phyloP scores from a whole-genome alignment of 2,329 filamentous ascomycete species.

The Dothistroma pini region DNA sequence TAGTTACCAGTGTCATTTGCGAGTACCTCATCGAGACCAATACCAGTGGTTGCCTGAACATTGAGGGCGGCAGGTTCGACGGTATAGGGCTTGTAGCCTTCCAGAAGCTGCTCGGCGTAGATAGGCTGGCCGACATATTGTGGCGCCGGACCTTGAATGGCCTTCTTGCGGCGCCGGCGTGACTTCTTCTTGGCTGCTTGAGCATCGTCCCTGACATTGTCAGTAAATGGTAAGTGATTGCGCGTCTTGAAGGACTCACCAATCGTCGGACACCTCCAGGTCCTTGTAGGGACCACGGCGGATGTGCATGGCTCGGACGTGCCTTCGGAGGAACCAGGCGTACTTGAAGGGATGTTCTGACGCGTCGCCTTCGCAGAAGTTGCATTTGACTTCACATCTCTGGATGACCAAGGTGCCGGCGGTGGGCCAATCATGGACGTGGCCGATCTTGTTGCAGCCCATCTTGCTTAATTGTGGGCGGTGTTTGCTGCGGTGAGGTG shows the following conservation, averaged over 20 bases:
- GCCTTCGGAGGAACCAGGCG: conserved; percentile 31
- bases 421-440: conserved; percentile 28
- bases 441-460: conserved; percentile 27
- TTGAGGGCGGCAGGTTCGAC: conserved; percentile 36
- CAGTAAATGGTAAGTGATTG: not conserved
- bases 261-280: conserved; percentile 19
- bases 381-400: conserved; percentile 28
- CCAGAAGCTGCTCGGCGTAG: conserved; percentile 1
- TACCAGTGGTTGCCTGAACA: conserved; percentile 35
- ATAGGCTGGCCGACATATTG: not conserved
- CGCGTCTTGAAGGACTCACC: conserved; percentile 16
- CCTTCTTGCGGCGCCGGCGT: not conserved
- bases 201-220: conserved; percentile 4
- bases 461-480: conserved; percentile 14
- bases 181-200: not conserved
- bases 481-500: not conserved
- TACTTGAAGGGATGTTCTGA: conserved; percentile 25
- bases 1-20: not conserved
- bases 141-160: not conserved
- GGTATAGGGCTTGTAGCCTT: not conserved
- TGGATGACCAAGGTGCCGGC: conserved; percentile 26
- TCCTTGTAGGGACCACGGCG: conserved; percentile 14
- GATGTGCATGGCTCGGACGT: conserved; percentile 27
- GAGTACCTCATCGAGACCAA: not conserved
- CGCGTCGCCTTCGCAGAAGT: conserved; percentile 24